These are phyloP conservation scores for Daedaleopsis sinensis DNA, from an alignment of 768 basidiomycete genomes.

Conservation along the genomic window DNA sequence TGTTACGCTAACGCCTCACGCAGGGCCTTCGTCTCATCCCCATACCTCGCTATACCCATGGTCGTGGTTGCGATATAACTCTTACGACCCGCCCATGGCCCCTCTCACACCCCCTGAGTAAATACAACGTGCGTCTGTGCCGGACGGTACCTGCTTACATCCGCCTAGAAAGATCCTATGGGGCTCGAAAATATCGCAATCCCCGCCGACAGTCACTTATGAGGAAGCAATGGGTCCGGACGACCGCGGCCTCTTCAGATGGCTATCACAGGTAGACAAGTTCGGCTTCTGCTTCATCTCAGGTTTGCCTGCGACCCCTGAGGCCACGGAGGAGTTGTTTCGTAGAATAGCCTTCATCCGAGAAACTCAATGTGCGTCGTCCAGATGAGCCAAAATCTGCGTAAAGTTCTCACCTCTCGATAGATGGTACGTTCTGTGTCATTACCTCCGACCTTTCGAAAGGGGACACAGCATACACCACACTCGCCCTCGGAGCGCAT, in stretches of 20 bases:
- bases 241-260: constrained; percentile 72
- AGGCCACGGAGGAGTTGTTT: constrained; percentile 81
- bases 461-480: constrained; percentile 95
- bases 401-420: not conserved
- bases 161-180: constrained; percentile 68
- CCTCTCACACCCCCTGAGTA: constrained; percentile 44
- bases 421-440: constrained; percentile 97
- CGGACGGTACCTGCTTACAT: not conserved
- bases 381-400: not conserved
- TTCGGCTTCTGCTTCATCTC: constrained; percentile 91
- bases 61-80: constrained; percentile 77
- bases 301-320: constrained; percentile 77
- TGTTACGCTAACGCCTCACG: not conserved
- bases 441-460: constrained; percentile 90
- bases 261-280: constrained; percentile 81
- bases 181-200: constrained; percentile 74
- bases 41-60: constrained; percentile 90
- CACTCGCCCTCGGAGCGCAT: constrained; percentile 84
- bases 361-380: constrained; percentile 68
- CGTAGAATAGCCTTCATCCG: constrained; percentile 85
- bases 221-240: constrained; percentile 70
- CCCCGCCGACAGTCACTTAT: constrained; percentile 75
- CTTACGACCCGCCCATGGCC: constrained; percentile 73
- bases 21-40: constrained; percentile 58
- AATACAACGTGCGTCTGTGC: constrained; percentile 24